Percentiles rank a stretch among this genome's conserved stretches.
Evolutionary conservation across 2,329 filamentous ascomycete species (phyloP).

Genomic region (Alternaria sp.): DNA sequence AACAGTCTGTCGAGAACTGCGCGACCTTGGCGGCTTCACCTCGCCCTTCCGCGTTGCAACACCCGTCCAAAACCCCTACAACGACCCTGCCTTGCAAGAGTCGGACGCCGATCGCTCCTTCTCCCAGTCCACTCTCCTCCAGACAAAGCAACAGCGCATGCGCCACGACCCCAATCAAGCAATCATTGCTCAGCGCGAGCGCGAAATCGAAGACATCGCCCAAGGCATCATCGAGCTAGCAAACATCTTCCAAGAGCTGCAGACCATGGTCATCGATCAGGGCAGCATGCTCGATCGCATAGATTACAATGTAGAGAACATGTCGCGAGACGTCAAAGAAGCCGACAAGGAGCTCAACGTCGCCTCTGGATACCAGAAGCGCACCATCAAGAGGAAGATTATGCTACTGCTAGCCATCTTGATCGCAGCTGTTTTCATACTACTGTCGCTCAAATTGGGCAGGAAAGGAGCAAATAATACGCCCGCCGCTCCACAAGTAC

Average conservation of each 20-base stretch:
- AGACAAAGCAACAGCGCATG: constrained; percentile 69
- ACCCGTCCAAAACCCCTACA: constrained; percentile 68
- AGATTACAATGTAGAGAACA: constrained; percentile 91
- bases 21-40: constrained; percentile 55
- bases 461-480: constrained; percentile 41
- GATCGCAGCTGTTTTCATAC: constrained; percentile 84
- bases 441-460: constrained; percentile 80
- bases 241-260: constrained; percentile 94
- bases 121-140: constrained; percentile 86
- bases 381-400: constrained; percentile 87
- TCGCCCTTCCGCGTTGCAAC: constrained; percentile 55
- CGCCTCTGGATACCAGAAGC: constrained; percentile 86
- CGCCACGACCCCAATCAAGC: constrained; percentile 73
- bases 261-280: constrained; percentile 77
- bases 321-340: constrained; percentile 90
- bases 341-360: constrained; percentile 92
- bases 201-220: constrained; percentile 96
- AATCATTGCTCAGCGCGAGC: constrained; percentile 87
- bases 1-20: constrained; percentile 45
- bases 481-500: constrained; percentile 23
- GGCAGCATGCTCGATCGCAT: constrained; percentile 60
- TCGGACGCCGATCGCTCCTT: constrained; percentile 93
- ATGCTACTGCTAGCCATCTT: constrained; percentile 87
- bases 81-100: constrained; percentile 82
- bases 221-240: constrained; percentile 97